Conservation (phyloP, 495 filamentous ascomycete species). For the Penicillium egyptiacum region DNA sequence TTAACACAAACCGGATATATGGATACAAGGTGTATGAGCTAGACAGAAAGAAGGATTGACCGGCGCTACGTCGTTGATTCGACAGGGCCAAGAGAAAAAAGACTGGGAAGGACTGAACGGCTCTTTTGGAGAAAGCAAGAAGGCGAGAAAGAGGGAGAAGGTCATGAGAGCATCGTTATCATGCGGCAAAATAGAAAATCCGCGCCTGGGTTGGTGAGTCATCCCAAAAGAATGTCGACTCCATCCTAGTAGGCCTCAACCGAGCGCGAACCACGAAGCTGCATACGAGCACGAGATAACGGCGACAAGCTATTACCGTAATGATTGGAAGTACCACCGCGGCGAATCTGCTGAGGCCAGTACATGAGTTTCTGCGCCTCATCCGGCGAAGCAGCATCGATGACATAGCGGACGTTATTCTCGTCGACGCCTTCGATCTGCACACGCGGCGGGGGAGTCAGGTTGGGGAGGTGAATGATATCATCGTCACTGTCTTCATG, state of each 20-base stretch:
- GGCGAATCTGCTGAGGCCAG: constrained; percentile 32
- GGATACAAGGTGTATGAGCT: constrained; percentile 2
- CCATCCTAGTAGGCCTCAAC: constrained; percentile 27
- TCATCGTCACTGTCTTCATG: constrained; percentile 40
- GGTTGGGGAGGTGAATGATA: constrained; percentile 42
- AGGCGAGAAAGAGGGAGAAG: constrained; percentile 1
- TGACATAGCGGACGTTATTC: constrained; percentile 40
- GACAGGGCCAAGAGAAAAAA: constrained; percentile 3
- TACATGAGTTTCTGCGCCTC: constrained; percentile 38
- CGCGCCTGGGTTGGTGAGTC: background rate
- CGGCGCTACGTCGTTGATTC: background rate
- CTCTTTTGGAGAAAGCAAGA: constrained; percentile 18
- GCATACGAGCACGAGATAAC: constrained; percentile 26
- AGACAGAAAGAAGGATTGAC: background rate
- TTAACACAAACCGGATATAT: constrained; percentile 1
- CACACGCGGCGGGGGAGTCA: constrained; percentile 28
- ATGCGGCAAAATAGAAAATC: constrained; percentile 11
- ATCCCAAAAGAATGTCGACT: background rate
- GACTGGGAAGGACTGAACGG: constrained; percentile 4
- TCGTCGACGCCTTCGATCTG: constrained; percentile 42
- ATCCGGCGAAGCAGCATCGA: constrained; percentile 29
- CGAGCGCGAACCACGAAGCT: constrained; percentile 27
- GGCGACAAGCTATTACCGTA: constrained; percentile 26
- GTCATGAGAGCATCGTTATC: constrained; percentile 31
- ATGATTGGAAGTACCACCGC: constrained; percentile 1